Evolutionary conservation across 2,329 filamentous ascomycete species (phyloP).

Genomic region (Dothideomycetes sp.): DNA sequence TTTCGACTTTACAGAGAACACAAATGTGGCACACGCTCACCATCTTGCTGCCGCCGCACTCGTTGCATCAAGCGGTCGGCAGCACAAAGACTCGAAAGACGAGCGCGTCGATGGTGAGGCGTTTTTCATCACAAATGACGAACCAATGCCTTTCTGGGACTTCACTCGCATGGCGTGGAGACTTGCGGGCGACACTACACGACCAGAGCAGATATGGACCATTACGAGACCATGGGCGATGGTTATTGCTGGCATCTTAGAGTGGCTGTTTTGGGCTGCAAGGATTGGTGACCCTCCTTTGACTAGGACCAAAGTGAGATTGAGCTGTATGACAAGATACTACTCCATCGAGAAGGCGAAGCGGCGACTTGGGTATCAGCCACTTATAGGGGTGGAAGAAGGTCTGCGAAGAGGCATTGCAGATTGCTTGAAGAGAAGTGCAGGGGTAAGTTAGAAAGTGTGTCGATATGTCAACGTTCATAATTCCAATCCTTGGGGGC

Average conservation of each 20-base stretch:
- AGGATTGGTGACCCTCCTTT: conserved; percentile 34
- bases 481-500: no score
- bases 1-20: conserved; percentile 44
- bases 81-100: conserved; percentile 28
- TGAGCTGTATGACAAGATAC: conserved; percentile 65
- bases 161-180: conserved; percentile 37
- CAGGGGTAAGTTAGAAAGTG: no score
- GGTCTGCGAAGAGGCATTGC: conserved; percentile 39
- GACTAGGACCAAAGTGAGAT: conserved; percentile 42
- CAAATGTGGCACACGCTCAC: conserved; percentile 41
- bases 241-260: conserved; percentile 31
- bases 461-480: no score
- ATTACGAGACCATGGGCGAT: conserved; percentile 30
- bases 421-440: conserved; percentile 26
- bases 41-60: conserved; percentile 39
- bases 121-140: conserved; percentile 41
- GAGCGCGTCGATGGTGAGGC: conserved; percentile 40
- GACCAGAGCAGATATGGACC: conserved; percentile 30
- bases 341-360: conserved; percentile 69
- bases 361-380: conserved; percentile 56
- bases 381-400: conserved; percentile 55
- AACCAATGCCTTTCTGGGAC: conserved; percentile 41
- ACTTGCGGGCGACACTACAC: conserved; percentile 29
- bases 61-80: conserved; percentile 29
- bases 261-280: conserved; percentile 33